A percentile compares a stretch with the other conserved stretches of the same genome.
phyloP scores from a whole-genome alignment of 2,329 filamentous ascomycete genomes.

The Aspergillus pseudonomiae region DNA sequence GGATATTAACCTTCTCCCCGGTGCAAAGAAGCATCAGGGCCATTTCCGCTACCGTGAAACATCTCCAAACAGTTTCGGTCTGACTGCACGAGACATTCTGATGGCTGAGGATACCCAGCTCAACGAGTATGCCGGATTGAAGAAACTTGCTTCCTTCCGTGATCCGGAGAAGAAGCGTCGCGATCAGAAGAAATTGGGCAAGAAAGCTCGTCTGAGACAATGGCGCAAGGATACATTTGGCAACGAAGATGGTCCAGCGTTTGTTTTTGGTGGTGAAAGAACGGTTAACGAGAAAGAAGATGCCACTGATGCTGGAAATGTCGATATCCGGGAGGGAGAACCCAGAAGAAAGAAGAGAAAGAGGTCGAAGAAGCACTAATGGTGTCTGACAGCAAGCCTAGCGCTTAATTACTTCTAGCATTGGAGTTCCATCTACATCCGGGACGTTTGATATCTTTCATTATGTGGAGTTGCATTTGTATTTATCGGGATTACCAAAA shows the following conservation, averaged over 20 bases:
- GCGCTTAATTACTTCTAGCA: constrained; percentile 5
- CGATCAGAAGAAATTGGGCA: constrained; percentile 85
- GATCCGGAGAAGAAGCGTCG: constrained; percentile 86
- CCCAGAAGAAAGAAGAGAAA: constrained; percentile 48
- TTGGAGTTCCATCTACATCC: constrained; percentile 3
- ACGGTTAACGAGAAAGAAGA: constrained; percentile 24
- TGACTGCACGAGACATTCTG: constrained; percentile 87
- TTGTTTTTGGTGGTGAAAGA: constrained; percentile 33
- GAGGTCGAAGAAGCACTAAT: constrained; percentile 48
- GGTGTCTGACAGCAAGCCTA: neutral
- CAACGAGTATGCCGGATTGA: constrained; percentile 89
- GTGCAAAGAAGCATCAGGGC: constrained; percentile 54
- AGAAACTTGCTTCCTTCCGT: constrained; percentile 90
- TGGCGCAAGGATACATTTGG: constrained; percentile 77
- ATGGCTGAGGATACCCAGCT: constrained; percentile 83
- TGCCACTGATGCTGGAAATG: constrained; percentile 32
- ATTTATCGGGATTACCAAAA: neutral
- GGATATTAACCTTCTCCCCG: constrained; percentile 63
- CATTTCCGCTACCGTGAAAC: constrained; percentile 93
- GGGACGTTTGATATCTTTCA: neutral
- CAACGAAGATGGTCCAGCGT: constrained; percentile 55
- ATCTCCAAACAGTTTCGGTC: constrained; percentile 83
- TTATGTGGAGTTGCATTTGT: neutral
- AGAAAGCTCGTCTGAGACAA: constrained; percentile 86
- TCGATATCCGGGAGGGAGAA: constrained; percentile 48